Evolutionary conservation across 1,284 basidiomycete genomes (phyloP), one percentile per base, ranked within the genome.

Genomic region (Rugosomyces carneus): DNA sequence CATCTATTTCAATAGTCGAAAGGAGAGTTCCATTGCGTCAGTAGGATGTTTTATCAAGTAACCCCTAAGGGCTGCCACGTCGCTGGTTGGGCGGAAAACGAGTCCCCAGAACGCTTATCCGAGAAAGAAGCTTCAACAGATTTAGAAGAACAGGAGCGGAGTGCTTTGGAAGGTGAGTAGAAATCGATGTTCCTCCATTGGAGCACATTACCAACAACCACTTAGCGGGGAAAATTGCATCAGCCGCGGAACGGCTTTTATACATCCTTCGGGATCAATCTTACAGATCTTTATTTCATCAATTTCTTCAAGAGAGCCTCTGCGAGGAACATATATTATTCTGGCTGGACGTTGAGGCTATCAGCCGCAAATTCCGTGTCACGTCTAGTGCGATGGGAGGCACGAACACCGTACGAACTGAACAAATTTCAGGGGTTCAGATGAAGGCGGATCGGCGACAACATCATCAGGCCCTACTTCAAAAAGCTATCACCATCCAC

Each of bases 281-380:
- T 3, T 45, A 44, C 41, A 42, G 48, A 3, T 42, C 43, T 2
- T 44, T 52, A 19, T 52, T 52, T 36, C 45, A 47, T 3, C 10
- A 37, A 21, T 52, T 47, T 20, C 42, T 50, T 10, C 31, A 31
- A 32, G 51, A 50, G 38, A 50, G 37, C n/a, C 47, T 45, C n/a
- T 52, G 51, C 45, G 51, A 52, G 37, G 51, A 52, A 41, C 48
- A 52, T 16, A 42, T 52, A 16, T 29, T 50, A 1, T 52, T 38
- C 39, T 52, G 51, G 51, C 26, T 47, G 23, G 51, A 52, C 27
- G 51, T 52, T 24, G 48, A 52, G 4, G 42, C 42, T 16, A 39
- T 52, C 42, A 52, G 27, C 20, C 48, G 48, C 23, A 52, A 50
- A 37, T 52, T 40, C 37, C 32, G 44, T 36, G 37, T 52, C 40